These are phyloP conservation scores for Aspergillus pseudonomiae DNA, from an alignment of 2,329 filamentous ascomycete genomes.

Conservation along the genomic window DNA sequence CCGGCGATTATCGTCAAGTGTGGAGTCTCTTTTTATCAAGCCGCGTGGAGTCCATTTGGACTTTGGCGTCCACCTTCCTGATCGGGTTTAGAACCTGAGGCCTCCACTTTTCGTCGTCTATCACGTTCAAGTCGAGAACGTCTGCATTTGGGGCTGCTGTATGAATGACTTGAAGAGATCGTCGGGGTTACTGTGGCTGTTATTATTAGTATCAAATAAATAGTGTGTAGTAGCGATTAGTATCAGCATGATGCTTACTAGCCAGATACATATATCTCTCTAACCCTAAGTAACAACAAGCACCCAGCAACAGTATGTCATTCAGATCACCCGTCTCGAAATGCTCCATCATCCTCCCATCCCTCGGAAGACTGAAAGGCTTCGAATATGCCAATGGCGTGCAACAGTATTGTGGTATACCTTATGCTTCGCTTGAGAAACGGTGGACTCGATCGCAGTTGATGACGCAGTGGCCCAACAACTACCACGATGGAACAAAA, in stretches of 20 bases:
- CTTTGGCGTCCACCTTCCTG: conserved; percentile 21
- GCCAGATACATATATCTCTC: no score
- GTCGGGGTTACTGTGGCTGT: background rate
- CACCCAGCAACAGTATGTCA: conserved; percentile 13
- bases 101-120: no score
- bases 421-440: conserved; percentile 27
- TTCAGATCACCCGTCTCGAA: conserved; percentile 21
- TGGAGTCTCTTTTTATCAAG: background rate
- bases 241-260: no score
- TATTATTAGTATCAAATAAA: background rate
- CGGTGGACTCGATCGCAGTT: conserved; percentile 28
- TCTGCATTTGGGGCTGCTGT: background rate
- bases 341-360: conserved; percentile 20
- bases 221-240: no score
- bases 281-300: no score
- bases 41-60: background rate
- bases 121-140: no score
- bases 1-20: background rate
- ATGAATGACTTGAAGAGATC: background rate
- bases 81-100: conserved; percentile 10
- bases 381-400: conserved; percentile 26
- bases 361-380: conserved; percentile 25
- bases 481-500: conserved; percentile 27
- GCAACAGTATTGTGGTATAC: conserved; percentile 31
- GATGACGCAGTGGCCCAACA: conserved; percentile 19